phyloP scores from a whole-genome alignment of 257 asterid species.

The Solanum corneliomulleri region DNA sequence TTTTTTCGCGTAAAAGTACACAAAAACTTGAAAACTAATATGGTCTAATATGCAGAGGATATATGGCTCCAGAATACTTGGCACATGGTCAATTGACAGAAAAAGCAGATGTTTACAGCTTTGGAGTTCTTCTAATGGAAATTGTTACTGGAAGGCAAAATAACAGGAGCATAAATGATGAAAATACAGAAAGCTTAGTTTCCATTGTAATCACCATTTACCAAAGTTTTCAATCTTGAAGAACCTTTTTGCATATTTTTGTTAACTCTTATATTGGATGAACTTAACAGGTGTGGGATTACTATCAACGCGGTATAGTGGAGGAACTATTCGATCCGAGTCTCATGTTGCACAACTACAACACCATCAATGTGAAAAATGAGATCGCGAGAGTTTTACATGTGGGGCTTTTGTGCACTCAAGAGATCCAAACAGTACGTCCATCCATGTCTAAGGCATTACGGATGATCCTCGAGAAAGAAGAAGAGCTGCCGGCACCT shows the following conservation, averaged over 20 bases:
- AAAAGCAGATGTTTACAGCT: conserved; percentile 34
- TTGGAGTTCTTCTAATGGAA: conserved; percentile 28
- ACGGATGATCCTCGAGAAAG: conserved; percentile 4
- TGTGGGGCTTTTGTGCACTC: conserved; percentile 10
- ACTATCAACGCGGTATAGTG: conserved; percentile 13
- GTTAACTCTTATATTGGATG: not conserved
- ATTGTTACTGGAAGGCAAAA: conserved; percentile 22
- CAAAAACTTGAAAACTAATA: not conserved
- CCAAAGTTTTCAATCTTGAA: not conserved
- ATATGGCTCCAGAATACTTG: conserved; percentile 40
- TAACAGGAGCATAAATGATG: conserved; percentile 15
- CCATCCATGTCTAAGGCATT: conserved; percentile 10
- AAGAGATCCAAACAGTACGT: not conserved
- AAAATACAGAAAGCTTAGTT: conserved; percentile 15
- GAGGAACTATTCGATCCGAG: conserved; percentile 31
- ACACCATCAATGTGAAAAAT: not conserved
- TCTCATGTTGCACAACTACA: conserved; percentile 21
- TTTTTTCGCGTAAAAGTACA: not conserved
- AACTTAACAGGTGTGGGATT: conserved; percentile 23
- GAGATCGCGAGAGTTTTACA: conserved; percentile 5
- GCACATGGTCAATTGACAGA: conserved; percentile 32
- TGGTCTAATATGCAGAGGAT: conserved; percentile 17
- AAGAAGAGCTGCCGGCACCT: conserved; percentile 5
- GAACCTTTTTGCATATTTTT: not conserved
- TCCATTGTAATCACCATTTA: conserved; percentile 9